phyloP scores from a whole-genome alignment of 148 eudicot species.

The Spergularia marina region DNA sequence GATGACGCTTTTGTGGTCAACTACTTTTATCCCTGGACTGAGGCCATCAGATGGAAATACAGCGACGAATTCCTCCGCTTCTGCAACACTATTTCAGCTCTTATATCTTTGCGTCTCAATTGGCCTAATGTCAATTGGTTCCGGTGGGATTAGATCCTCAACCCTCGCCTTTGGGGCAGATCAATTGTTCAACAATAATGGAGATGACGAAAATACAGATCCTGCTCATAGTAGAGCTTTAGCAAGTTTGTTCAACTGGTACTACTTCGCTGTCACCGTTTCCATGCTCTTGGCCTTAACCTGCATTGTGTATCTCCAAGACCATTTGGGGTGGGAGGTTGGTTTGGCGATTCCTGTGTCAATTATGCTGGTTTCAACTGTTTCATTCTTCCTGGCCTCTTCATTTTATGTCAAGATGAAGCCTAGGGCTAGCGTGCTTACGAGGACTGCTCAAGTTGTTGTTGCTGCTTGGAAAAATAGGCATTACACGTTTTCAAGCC shows the following conservation, averaged over 20 bases:
- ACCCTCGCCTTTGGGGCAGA: constrained; percentile 35
- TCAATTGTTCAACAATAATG: constrained; percentile 10
- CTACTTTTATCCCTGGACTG: constrained; percentile 31
- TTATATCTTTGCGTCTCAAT: constrained; percentile 23
- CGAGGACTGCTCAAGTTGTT: constrained; percentile 30
- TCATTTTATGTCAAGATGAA: constrained; percentile 31
- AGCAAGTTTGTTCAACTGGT: constrained; percentile 44
- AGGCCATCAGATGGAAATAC: constrained; percentile 13
- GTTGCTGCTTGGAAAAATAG: constrained; percentile 35
- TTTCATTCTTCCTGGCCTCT: constrained; percentile 38
- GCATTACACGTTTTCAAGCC: constrained; percentile 10
- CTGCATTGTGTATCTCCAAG: constrained; percentile 46
- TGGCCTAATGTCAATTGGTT: constrained; percentile 28
- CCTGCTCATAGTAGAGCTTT: constrained; percentile 6
- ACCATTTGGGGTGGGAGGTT: constrained; percentile 38
- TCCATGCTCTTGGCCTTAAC: constrained; percentile 36
- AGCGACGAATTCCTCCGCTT: background rate
- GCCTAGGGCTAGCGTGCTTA: constrained; percentile 32
- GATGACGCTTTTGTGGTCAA: constrained; percentile 24
- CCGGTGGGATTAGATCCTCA: constrained; percentile 34
- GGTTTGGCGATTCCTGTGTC: constrained; percentile 41
- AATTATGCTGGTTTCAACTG: constrained; percentile 33
- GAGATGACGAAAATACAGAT: background rate
- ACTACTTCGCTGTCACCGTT: constrained; percentile 28
- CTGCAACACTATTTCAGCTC: constrained; percentile 27